A percentile compares a stretch with the other conserved stretches of the same genome.
Evolutionary conservation across 352 stramenopile species (phyloP).

Genomic region (Phytophthora aleatoria): DNA sequence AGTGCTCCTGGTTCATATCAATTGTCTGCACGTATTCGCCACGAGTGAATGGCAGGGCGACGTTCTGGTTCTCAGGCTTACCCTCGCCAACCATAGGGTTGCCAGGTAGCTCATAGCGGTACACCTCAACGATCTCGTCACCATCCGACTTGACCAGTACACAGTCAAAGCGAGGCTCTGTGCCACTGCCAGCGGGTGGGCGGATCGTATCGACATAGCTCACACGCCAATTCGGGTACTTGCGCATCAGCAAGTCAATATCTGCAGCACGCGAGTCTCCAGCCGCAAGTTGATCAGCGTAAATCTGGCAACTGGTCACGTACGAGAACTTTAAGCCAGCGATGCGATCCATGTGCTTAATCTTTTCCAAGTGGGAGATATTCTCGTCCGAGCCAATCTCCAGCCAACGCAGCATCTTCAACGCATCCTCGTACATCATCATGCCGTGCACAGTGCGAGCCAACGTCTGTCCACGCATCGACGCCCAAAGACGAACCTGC

Average conservation of each 20-base stretch:
- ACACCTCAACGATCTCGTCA: constrained; percentile 88
- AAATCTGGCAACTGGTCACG: constrained; percentile 90
- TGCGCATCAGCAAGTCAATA: constrained; percentile 97
- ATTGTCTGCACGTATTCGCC: constrained; percentile 91
- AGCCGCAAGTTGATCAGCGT: constrained; percentile 77
- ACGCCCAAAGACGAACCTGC: constrained; percentile 87
- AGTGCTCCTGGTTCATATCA: constrained; percentile 92
- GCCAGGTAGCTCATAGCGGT: constrained; percentile 85
- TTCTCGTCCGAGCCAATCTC: constrained; percentile 87
- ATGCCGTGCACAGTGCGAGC: constrained; percentile 88
- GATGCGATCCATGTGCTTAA: constrained; percentile 90
- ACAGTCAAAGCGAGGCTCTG: constrained; percentile 78
- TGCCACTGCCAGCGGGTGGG: constrained; percentile 65
- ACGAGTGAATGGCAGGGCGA: constrained; percentile 84
- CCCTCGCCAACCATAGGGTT: constrained; percentile 85
- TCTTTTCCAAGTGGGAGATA: constrained; percentile 88
- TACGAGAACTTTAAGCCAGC: constrained; percentile 90
- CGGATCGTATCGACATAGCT: constrained; percentile 89
- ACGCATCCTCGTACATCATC: constrained; percentile 91
- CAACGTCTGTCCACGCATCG: constrained; percentile 86
- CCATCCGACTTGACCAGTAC: constrained; percentile 84
- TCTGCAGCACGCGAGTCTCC: constrained; percentile 89
- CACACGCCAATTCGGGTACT: constrained; percentile 94
- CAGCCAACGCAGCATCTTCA: constrained; percentile 89
- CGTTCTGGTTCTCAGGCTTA: constrained; percentile 90